Base-by-base conservation (phyloP, 1,139 yeast genomes). In the Hyphopichia pseudoburtonii region DNA sequence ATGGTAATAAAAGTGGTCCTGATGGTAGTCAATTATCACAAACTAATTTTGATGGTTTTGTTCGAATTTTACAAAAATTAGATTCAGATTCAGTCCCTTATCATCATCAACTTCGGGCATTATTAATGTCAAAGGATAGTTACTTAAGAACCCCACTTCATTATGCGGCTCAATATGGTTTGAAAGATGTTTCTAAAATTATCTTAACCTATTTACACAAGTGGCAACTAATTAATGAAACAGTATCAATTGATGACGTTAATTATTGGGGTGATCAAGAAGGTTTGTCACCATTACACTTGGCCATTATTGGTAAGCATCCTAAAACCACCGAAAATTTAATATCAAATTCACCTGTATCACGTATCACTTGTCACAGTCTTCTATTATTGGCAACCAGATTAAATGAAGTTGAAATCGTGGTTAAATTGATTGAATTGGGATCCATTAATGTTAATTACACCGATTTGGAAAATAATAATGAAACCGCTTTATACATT, bases 101-200 rank as follows among this genome's bases (percentile, higher is more conserved):
- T n/a, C n/a, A n/a, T n/a, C 79, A 78, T 8, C 69, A 71, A 10
- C 57, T 84, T 34, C 79, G 78, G 8, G 69, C 72, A 11, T 71
- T 83, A 41, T 66, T 89, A 32, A 62, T 80, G 37, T 80, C 82
- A 30, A 74, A 75, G 33, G 98, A 92, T 56, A 81, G 78, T 43
- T 86, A 88, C 53, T 71, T 71, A 41, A 75, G 97, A 45, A 85
- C 96, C 1, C 96, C 97, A 0, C 66, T 92, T 39, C 97, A 92
- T 62, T 90, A 90, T 59, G 81, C 96, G 12, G 83, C 95, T 2
- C 95, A 87, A 52, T 88, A 82, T 56, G 97, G 97, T 0, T 70
- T 90, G 39, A 79, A 77, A 43, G 78, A 76, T 36, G 78, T 83
- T 30, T 71, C 88, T 2, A 65, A 64, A 17, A 67, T 80, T 9